Evolutionary conservation across 2,329 filamentous ascomycete species (phyloP).

Genomic region (Colletotrichum sp.): DNA sequence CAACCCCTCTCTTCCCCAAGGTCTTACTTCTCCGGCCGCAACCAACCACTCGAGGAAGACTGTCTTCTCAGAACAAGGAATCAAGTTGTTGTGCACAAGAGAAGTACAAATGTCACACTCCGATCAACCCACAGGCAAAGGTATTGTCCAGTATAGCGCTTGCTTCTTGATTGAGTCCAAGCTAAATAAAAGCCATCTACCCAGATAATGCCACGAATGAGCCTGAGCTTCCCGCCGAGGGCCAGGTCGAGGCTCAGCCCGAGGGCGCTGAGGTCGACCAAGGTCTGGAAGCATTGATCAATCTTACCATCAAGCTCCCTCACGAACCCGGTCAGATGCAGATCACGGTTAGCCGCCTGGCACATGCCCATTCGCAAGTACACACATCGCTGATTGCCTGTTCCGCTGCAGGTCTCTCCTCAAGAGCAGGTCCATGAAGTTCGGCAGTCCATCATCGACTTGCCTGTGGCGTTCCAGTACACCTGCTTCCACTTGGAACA

Average conservation of each 20-base stretch:
- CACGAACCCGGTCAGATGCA: constrained; percentile 80
- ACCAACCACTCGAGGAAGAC: background rate
- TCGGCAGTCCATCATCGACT: constrained; percentile 93
- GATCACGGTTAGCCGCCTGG: constrained; percentile 71
- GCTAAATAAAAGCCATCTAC: background rate
- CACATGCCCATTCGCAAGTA: background rate
- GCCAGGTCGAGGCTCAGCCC: background rate
- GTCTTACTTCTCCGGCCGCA: background rate
- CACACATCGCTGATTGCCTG: background rate
- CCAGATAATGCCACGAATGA: constrained; percentile 14
- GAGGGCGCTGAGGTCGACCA: constrained; percentile 10
- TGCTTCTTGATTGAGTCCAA: background rate
- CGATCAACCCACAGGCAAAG: constrained; percentile 18
- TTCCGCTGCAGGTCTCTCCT: constrained; percentile 71
- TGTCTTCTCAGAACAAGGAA: background rate
- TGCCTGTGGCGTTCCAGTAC: constrained; percentile 92
- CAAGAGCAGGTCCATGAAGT: constrained; percentile 98
- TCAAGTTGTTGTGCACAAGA: background rate
- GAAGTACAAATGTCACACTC: constrained; percentile 13
- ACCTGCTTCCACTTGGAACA: constrained; percentile 98
- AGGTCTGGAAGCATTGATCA: constrained; percentile 49
- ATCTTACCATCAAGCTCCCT: constrained; percentile 80
- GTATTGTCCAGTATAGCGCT: background rate
- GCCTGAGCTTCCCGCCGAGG: background rate
- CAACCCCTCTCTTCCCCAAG: background rate